Conservation (phyloP, 2,329 filamentous ascomycete species). For the Coleophoma crateriformis region DNA sequence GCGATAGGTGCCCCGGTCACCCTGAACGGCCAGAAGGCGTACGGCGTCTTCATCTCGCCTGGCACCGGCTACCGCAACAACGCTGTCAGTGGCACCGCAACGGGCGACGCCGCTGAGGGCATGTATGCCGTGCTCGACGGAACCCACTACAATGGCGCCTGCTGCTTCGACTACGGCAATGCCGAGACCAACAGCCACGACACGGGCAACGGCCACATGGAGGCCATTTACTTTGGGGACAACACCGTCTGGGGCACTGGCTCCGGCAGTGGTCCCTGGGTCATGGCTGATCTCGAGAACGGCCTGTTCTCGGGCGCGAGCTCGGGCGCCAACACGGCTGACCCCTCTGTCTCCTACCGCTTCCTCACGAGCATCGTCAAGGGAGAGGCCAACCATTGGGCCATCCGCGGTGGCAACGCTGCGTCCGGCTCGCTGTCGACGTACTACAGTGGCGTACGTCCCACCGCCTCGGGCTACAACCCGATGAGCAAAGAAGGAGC, state of each 20-base stretch:
- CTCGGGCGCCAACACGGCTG: conserved; percentile 38
- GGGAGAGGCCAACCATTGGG: conserved; percentile 50
- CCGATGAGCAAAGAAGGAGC: conserved; percentile 58
- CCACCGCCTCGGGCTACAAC: conserved; percentile 47
- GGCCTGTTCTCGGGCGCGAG: conserved; percentile 53
- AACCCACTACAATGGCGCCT: conserved; percentile 50
- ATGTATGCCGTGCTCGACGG: conserved; percentile 58
- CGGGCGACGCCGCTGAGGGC: conserved; percentile 48
- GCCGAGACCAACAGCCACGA: conserved; percentile 46
- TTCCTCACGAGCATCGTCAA: conserved; percentile 55
- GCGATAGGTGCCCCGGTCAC: conserved; percentile 57
- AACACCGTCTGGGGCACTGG: conserved; percentile 50
- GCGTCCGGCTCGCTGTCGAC: conserved; percentile 49
- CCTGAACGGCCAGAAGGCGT: conserved; percentile 54
- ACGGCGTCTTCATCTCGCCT: conserved; percentile 57
- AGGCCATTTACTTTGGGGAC: conserved; percentile 60
- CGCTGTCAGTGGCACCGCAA: conserved; percentile 43
- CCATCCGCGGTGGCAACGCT: conserved; percentile 52
- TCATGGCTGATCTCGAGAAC: conserved; percentile 67
- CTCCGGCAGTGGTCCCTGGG: conserved; percentile 54
- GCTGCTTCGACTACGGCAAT: conserved; percentile 55
- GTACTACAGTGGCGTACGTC: conserved; percentile 52
- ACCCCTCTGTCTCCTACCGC: conserved; percentile 46
- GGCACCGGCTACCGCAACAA: conserved; percentile 61
- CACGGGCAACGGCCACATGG: conserved; percentile 61